Evolutionary conservation across 202 grass and related monocot genomes (phyloP).

Genomic region (Brachypodium distachyon): DNA sequence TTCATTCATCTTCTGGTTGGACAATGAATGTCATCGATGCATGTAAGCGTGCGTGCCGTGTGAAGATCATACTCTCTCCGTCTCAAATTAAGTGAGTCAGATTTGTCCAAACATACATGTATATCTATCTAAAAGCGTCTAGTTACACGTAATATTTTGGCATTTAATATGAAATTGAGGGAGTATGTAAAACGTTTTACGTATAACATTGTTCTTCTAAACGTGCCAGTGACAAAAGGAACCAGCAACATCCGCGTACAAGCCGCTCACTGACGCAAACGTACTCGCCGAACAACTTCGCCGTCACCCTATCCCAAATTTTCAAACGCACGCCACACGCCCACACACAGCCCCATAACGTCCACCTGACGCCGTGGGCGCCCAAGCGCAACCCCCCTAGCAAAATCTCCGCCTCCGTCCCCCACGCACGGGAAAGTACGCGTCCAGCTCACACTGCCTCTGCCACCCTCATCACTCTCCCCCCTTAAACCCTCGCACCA

Average conservation of each 20-base stretch:
- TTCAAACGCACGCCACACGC: conserved; percentile 33
- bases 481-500: conserved; percentile 32
- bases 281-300: neutral
- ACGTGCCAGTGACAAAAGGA: neutral
- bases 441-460: conserved; percentile 34
- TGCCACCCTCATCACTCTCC: neutral
- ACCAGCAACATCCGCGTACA: neutral
- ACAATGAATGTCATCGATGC: no score
- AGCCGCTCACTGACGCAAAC: neutral
- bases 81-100: no score
- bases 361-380: conserved; percentile 27
- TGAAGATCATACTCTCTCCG: no score
- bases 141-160: no score
- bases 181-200: no score
- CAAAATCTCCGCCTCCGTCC: conserved; percentile 29
- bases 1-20: no score
- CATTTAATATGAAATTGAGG: no score
- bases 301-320: neutral
- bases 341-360: conserved; percentile 12
- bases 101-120: no score
- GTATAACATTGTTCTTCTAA: no score
- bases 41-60: no score
- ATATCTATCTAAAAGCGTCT: no score
- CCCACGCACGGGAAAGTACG: conserved; percentile 33
- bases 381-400: neutral